phyloP scores from a whole-genome alignment of 192 early-diverging fungal genomes.

The Coemansia sp. region DNA sequence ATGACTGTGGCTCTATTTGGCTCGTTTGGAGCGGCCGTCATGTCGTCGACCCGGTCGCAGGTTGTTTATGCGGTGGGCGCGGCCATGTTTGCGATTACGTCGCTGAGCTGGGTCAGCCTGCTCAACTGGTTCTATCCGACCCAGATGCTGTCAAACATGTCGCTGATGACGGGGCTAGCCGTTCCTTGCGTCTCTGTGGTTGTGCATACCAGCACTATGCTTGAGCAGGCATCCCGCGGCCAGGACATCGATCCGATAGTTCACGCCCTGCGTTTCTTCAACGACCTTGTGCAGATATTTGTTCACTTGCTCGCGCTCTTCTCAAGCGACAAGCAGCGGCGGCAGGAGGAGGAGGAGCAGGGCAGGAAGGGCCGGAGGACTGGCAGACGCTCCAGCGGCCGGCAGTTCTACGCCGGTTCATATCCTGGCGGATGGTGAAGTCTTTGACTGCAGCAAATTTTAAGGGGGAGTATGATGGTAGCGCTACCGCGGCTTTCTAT shows the following conservation, averaged over 20 bases:
- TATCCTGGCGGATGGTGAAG: neutral
- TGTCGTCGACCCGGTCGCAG: constrained; percentile 15
- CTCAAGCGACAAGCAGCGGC: constrained; percentile 5
- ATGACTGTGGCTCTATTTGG: constrained; percentile 11
- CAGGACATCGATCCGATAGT: constrained; percentile 16
- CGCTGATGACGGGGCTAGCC: constrained; percentile 11
- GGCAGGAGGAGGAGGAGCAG: constrained; percentile 5
- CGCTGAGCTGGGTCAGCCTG: constrained; percentile 16
- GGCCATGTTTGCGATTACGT: neutral
- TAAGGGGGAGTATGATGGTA: no score
- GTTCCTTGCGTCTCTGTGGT: constrained; percentile 19
- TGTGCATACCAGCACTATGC: constrained; percentile 22
- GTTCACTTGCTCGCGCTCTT: constrained; percentile 8
- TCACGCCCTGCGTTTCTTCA: constrained; percentile 22
- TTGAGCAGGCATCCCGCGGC: constrained; percentile 14
- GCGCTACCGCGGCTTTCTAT: no score
- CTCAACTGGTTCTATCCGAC: constrained; percentile 18
- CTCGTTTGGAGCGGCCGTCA: constrained; percentile 21
- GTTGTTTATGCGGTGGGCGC: constrained; percentile 20
- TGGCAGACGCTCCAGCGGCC: no score
- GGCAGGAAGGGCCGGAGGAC: neutral
- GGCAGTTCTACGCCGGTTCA: neutral
- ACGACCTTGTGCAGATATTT: constrained; percentile 21
- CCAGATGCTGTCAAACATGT: neutral
- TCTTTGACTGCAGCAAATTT: no score